Evolutionary conservation across 108 stramenopile genomes (phyloP).

Genomic region (Pseudonitzschia multiseries): DNA sequence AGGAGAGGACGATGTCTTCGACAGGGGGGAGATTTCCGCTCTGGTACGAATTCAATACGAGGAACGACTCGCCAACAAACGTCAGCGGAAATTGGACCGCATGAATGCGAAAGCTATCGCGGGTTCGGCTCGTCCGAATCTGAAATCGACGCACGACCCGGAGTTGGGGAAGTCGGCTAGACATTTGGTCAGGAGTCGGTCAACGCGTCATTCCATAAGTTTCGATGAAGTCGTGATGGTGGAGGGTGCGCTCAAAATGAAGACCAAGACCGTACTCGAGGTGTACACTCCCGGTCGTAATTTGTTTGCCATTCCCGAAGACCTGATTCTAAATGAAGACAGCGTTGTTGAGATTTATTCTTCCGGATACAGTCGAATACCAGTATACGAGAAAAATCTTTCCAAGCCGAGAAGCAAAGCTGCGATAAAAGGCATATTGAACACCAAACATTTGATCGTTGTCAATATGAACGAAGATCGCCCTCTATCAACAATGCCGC

Average conservation of each 20-base stretch:
- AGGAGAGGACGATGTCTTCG: conserved; percentile 33
- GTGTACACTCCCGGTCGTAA: conserved; percentile 55
- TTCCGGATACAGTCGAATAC: conserved; percentile 69
- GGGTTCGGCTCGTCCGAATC: too few species aligned
- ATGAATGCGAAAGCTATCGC: conserved; percentile 11
- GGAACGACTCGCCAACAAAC: conserved; percentile 57
- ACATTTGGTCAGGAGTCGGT: background rate
- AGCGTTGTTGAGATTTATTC: conserved; percentile 63
- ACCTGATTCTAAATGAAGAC: conserved; percentile 58
- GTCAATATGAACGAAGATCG: conserved; percentile 59
- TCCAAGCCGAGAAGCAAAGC: conserved; percentile 30
- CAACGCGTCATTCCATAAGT: conserved; percentile 28
- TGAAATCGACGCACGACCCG: too few species aligned
- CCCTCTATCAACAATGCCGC: conserved; percentile 54
- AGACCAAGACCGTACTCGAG: conserved; percentile 62
- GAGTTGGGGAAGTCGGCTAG: too few species aligned
- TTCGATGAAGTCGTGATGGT: conserved; percentile 74
- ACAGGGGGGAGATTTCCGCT: conserved; percentile 71
- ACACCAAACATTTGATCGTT: conserved; percentile 67
- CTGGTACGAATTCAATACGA: conserved; percentile 81
- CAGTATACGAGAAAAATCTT: conserved; percentile 47
- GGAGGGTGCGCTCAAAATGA: conserved; percentile 79
- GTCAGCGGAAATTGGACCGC: conserved; percentile 32
- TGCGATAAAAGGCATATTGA: conserved; percentile 54
- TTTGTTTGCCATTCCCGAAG: conserved; percentile 56